These are phyloP conservation scores for Verticillium tricorpus DNA, from an alignment of 2,329 filamentous ascomycete genomes.

Conservation along the genomic window DNA sequence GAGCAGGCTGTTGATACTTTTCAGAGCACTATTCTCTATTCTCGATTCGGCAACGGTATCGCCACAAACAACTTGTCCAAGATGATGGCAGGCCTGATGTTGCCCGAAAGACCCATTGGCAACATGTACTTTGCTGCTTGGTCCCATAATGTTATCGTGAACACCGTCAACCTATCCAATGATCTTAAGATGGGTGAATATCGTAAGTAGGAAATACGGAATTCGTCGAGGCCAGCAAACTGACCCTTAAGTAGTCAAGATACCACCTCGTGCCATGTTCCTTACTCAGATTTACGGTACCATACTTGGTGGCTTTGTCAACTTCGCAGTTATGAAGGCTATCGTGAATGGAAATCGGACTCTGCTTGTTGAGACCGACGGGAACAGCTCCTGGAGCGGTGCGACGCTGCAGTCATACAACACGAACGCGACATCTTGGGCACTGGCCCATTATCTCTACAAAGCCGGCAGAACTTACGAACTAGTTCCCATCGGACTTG, in stretches of 20 bases:
- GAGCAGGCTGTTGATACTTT: slow-evolving; percentile 6
- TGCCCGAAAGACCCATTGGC: slow-evolving; percentile 46
- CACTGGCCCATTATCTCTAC: slow-evolving; percentile 50
- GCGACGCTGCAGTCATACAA: slow-evolving; percentile 45
- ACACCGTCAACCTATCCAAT: slow-evolving; percentile 43
- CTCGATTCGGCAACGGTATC: slow-evolving; percentile 51
- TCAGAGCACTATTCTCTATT: slow-evolving; percentile 46
- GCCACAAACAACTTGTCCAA: slow-evolving; percentile 56
- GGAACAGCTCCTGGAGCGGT: slow-evolving; percentile 48
- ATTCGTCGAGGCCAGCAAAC: too few species aligned
- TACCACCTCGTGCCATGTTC: slow-evolving; percentile 51
- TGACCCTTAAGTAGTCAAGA: slow-evolving; percentile 38
- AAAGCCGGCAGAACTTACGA: slow-evolving; percentile 34
- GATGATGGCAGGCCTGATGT: slow-evolving; percentile 47
- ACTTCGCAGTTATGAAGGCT: slow-evolving; percentile 51
- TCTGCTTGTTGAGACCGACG: slow-evolving; percentile 38
- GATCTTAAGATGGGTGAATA: slow-evolving; percentile 58
- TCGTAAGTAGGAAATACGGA: slow-evolving; percentile 26
- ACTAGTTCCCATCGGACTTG: slow-evolving; percentile 45
- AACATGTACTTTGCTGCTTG: slow-evolving; percentile 57
- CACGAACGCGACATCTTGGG: slow-evolving; percentile 43
- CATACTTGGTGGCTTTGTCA: slow-evolving; percentile 46
- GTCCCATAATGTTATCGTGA: slow-evolving; percentile 52
- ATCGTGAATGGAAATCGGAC: slow-evolving; percentile 46
- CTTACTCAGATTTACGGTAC: slow-evolving; percentile 52